Evolutionary conservation across 495 filamentous ascomycete species (phyloP), one percentile per base, ranked within the genome.

Genomic region (Astrocystis sublimbata): DNA sequence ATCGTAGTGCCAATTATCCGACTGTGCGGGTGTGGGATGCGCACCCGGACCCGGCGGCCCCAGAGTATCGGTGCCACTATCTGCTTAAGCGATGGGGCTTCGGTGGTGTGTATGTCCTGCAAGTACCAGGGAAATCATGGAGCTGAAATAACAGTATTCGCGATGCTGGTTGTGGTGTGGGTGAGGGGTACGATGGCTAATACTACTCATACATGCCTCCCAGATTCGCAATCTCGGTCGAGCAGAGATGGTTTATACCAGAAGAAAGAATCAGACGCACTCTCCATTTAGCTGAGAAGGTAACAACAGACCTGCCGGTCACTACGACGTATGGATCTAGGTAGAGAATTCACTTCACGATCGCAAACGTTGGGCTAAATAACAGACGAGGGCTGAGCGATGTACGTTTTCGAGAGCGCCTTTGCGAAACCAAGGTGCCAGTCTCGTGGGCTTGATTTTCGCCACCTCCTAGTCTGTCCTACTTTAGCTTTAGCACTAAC

Each of bases 41-140:
- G 40, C 33, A 54, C 26, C 21, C 30, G n/a, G n/a, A n/a, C 51
- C 17, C 21, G 33, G 19, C 7, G 50, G 38, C 38, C 19, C 38
- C 10, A 38, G n/a, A 7, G 31, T 21, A 19, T 38, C 33, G 12
- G 33, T 12, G 8, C 9, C 51, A 2, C n/a, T 24, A 6, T 33
- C 7, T 33, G 26, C 31, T 21, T 12, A 13, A 52, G 1, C 13
- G 19, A 35, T 52, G 8, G 19, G 12, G 8, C 30, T 40, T 10
- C 5, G 51, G 51, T n/a, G n/a, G n/a, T n/a, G 4, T 24, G 51
- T 24, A 13, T 54, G 33, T 12, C 24, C 23, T 26, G 17, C 31
- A 54, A 54, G 51, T 21, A n/a, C 8, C 21, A 26, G 51, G 21
- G 40, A 54, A 52, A 12, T 38, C n/a, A 38, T 38, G 19, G 51